Base-by-base conservation (phyloP, 1,284 basidiomycete species). In the Meira miltonrushii region DNA sequence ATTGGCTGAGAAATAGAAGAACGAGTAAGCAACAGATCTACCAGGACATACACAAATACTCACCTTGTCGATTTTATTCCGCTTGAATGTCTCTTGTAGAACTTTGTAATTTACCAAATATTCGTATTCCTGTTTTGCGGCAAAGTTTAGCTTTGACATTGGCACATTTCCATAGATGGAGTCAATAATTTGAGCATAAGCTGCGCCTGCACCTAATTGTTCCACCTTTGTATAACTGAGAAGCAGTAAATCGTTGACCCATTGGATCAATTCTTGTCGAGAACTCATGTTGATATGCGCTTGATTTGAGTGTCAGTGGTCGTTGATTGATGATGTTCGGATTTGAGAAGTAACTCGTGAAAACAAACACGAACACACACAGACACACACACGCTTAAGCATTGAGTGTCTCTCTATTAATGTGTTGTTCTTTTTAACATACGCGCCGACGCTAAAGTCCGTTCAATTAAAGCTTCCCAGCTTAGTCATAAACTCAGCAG, bases 31-130 rank as follows among this genome's bases (percentile, higher is more conserved):
- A 43, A 2, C 40, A 11, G 5, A 58, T 12, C n/a, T 17, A 21
- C 12, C 33, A 37, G 48, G 44, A 41, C 39, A 7, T 4, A 25
- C 12, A 28, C 5, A 17, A 2, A 7, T 37, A 21, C 28, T 39
- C 51, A 87, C 91, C 86, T 94, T 97, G 79, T 95, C 92, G 66
- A 97, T 88, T 79, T 90, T 85, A 78, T 78, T 88, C 88, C 65
- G 61, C 56, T 73, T 72, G 47, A 79, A 78, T 15, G 68, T 62
- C 25, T 69, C 68, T 79, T 96, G 93, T 73, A 98, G 81, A 71
- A 97, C 84, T 81, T 97, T 97, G 84, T 86, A 96, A 82, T 98
- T 98, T 53, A 87, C 87, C 60, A 97, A 81, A 78, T 87, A 96
- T 81, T 97, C 93, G 81, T 96, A 97, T 79, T 96, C 92, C 78